These are phyloP conservation scores for Pseudoneurospora amorphoporcata DNA, from an alignment of 495 filamentous ascomycete genomes.

Conservation along the genomic window DNA sequence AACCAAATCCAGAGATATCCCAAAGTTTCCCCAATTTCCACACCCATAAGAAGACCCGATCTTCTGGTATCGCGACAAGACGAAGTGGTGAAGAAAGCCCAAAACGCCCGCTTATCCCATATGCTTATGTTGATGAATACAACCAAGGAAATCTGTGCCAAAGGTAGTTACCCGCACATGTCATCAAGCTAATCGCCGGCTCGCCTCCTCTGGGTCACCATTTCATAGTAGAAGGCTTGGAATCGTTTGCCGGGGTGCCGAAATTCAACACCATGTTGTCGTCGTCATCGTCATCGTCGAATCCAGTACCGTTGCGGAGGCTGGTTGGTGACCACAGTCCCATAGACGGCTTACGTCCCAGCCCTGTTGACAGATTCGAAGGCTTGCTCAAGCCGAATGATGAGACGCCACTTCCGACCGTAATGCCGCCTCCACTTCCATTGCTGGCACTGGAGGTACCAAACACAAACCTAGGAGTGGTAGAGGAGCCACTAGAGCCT, in stretches of 20 bases:
- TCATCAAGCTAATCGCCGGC: neutral
- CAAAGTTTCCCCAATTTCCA: neutral
- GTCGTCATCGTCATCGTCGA: conserved; percentile 30
- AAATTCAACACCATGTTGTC: conserved; percentile 37
- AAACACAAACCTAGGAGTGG: neutral
- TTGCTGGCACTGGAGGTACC: conserved; percentile 1
- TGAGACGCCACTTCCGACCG: conserved; percentile 24
- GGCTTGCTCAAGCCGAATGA: conserved; percentile 14
- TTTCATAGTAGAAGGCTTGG: neutral
- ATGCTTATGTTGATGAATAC: neutral
- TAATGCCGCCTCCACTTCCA: conserved; percentile 19
- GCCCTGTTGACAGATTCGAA: conserved; percentile 10
- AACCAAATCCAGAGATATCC: neutral
- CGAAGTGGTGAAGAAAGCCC: neutral
- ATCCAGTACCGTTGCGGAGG: conserved; percentile 14
- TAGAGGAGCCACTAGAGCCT: conserved; percentile 4
- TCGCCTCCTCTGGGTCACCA: neutral
- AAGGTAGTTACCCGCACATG: neutral
- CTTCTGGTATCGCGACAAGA: neutral
- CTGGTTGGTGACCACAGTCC: conserved; percentile 29
- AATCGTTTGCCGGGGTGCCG: neutral
- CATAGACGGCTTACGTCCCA: conserved; percentile 16
- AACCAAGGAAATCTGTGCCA: neutral
- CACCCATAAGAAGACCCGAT: neutral
- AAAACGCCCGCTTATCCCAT: neutral